These are phyloP conservation scores for Metroxylon sagu DNA, from an alignment of 176 grass and related monocot genomes.

Conservation along the genomic window DNA sequence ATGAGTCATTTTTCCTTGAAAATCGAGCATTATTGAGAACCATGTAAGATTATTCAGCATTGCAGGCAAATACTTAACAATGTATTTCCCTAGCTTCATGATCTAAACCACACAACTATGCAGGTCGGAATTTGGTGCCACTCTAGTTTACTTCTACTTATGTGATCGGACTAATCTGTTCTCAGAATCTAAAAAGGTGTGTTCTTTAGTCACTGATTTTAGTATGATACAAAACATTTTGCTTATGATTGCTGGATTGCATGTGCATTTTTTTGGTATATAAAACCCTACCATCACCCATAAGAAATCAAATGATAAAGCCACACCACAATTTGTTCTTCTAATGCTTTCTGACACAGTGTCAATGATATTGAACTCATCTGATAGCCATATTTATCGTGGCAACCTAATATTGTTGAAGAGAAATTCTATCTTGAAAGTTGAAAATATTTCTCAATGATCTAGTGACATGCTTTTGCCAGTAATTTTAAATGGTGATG, in stretches of 20 bases:
- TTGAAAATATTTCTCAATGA: constrained; percentile 2
- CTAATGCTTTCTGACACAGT: no score
- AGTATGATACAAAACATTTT: neutral
- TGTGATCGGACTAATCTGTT: constrained; percentile 19
- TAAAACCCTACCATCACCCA: neutral
- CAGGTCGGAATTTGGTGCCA: constrained; percentile 15
- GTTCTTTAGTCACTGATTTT: neutral
- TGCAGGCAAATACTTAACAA: neutral
- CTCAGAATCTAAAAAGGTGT: constrained; percentile 13
- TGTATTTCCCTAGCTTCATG: neutral
- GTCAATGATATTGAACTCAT: neutral
- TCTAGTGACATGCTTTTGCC: no score
- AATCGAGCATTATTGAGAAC: constrained; percentile 9
- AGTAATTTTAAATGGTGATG: no score
- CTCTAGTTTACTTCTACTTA: constrained; percentile 14
- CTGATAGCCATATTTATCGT: neutral
- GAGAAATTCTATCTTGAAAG: neutral
- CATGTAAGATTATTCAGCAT: constrained; percentile 8
- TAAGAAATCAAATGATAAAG: no score
- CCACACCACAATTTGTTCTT: no score
- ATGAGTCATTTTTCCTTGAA: constrained; percentile 17
- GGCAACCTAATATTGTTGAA: no score
- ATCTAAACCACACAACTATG: neutral
- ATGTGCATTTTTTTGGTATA: neutral
- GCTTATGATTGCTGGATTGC: neutral